These are phyloP conservation scores for Hypoxylon lenormandii DNA, from an alignment of 495 filamentous ascomycete species.

Conservation along the genomic window DNA sequence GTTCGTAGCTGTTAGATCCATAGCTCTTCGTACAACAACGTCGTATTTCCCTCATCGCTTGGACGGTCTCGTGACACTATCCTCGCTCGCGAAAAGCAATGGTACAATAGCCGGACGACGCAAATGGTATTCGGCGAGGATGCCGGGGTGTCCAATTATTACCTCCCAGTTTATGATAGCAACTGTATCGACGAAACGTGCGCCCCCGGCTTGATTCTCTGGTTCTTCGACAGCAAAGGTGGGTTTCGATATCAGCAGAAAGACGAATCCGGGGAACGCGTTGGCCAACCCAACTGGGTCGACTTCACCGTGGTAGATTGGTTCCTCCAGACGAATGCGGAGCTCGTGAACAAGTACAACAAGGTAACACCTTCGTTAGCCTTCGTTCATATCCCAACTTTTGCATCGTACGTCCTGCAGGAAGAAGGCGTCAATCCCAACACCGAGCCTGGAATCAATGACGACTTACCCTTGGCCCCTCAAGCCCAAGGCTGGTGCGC, in stretches of 20 bases:
- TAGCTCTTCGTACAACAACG: no score
- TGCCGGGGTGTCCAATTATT: constrained; percentile 78
- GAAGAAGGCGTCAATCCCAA: constrained; percentile 52
- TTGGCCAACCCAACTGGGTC: constrained; percentile 61
- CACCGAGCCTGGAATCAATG: constrained; percentile 73
- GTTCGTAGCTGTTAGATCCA: no score
- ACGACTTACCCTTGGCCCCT: constrained; percentile 66
- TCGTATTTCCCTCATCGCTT: no score
- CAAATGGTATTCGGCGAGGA: constrained; percentile 56
- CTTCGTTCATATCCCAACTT: constrained; percentile 78
- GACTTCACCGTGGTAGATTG: constrained; percentile 66
- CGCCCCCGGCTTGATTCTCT: constrained; percentile 66
- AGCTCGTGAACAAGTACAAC: constrained; percentile 58
- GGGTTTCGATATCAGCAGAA: constrained; percentile 67
- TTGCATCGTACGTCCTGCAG: constrained; percentile 68
- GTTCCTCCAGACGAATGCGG: constrained; percentile 65
- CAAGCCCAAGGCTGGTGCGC: constrained; percentile 64
- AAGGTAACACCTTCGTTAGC: constrained; percentile 70
- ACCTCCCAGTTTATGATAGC: constrained; percentile 61
- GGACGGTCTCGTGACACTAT: no score
- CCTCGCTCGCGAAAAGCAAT: constrained; percentile 66
- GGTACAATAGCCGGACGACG: constrained; percentile 66
- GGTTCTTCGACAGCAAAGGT: constrained; percentile 81
- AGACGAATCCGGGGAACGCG: constrained; percentile 46
- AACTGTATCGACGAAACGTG: constrained; percentile 43